Percentiles rank a stretch among this genome's conserved stretches.
Evolutionary conservation across 179 eudicot genomes (phyloP).

Genomic region (Silene noctiflora): DNA sequence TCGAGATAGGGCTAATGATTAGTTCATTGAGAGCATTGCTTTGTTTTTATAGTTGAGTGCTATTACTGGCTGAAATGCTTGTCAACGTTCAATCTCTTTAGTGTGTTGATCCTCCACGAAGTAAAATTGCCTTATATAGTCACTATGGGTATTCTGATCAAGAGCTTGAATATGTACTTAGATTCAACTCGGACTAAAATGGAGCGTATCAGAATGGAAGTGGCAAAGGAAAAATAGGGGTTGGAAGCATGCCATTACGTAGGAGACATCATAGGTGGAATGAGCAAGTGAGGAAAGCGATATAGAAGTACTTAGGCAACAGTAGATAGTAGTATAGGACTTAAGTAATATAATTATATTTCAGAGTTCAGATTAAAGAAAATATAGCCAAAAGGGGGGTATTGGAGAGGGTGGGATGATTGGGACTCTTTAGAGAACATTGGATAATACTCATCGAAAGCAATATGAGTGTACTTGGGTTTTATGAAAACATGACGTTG

Average conservation of each 20-base stretch:
- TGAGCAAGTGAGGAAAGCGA: not conserved
- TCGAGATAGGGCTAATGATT: not conserved
- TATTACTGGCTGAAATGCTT: not conserved
- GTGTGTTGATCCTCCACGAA: not conserved
- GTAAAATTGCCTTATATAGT: too few relatives aligned
- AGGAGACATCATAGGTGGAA: constrained; percentile 3
- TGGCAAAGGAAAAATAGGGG: not conserved
- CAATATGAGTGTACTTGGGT: too few relatives aligned
- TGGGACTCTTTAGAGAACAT: too few relatives aligned
- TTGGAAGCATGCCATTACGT: not conserved
- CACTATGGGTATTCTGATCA: too few relatives aligned
- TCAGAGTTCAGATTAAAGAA: too few relatives aligned
- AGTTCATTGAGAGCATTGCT: not conserved
- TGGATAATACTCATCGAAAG: too few relatives aligned
- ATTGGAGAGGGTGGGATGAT: too few relatives aligned
- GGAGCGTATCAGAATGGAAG: not conserved
- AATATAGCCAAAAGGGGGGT: too few relatives aligned
- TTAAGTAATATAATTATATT: too few relatives aligned
- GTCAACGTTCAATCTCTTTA: not conserved
- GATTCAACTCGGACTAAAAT: not conserved
- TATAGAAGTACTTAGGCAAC: too few relatives aligned
- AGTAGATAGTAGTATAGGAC: too few relatives aligned
- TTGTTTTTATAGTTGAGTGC: not conserved
- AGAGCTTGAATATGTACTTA: not conserved
- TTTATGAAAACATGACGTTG: too few relatives aligned